Evolutionary conservation across 371 early-diverging fungal genomes (phyloP).

Genomic region (Lichtheimia corymbifera): DNA sequence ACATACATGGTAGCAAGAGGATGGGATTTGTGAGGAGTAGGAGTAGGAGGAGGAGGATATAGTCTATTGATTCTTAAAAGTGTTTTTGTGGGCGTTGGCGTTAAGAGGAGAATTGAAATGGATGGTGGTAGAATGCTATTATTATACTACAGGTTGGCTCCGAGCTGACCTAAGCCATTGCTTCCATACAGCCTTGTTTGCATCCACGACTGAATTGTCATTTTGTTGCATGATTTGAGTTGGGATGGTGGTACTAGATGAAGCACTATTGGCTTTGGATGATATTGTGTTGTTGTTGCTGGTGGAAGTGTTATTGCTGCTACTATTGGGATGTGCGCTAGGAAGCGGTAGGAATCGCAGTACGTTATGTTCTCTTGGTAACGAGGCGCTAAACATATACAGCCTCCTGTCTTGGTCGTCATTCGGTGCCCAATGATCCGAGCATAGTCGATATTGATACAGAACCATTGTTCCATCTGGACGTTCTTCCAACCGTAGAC

Average conservation of each 20-base stretch:
- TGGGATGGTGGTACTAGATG: not conserved
- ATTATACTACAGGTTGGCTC: slow-evolving; percentile 1
- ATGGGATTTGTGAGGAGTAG: no score
- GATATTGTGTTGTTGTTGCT: no score
- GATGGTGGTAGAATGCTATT: not conserved
- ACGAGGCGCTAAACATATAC: slow-evolving; percentile 24
- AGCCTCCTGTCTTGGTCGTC: slow-evolving; percentile 60
- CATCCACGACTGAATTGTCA: not conserved
- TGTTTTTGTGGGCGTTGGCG: no score
- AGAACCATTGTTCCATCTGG: slow-evolving; percentile 45
- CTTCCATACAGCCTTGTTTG: slow-evolving; percentile 1
- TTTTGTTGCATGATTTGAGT: slow-evolving; percentile 1
- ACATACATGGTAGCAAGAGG: no score
- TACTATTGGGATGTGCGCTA: not conserved
- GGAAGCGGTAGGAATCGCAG: slow-evolving; percentile 6
- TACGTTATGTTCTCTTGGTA: not conserved
- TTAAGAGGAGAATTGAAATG: no score
- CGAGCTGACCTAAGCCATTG: slow-evolving; percentile 6
- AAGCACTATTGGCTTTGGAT: no score
- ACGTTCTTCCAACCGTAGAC: slow-evolving; percentile 67
- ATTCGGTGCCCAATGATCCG: slow-evolving; percentile 69
- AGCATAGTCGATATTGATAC: slow-evolving; percentile 73
- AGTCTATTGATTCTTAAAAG: no score
- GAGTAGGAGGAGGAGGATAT: no score
- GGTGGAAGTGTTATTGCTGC: no score